Evolutionary conservation across 2,329 filamentous ascomycete species (phyloP).

Genomic region (Penicillium sp.): DNA sequence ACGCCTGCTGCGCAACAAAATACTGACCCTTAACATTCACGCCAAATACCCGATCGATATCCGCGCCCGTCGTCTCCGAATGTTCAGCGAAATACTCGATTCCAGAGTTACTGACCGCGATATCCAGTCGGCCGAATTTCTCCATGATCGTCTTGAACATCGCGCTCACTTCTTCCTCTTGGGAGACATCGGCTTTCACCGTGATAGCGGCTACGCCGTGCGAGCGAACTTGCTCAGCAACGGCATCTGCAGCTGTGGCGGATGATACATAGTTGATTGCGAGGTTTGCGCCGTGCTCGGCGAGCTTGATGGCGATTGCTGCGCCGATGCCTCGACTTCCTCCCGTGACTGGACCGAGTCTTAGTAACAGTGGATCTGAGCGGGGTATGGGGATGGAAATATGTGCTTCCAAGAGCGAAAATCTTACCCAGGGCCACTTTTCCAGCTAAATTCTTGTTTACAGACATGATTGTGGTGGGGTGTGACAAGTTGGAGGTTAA

Average conservation of each 20-base stretch:
- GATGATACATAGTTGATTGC: constrained; percentile 20
- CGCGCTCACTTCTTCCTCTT: constrained; percentile 12
- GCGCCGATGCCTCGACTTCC: constrained; percentile 25
- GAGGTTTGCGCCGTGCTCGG: constrained; percentile 17
- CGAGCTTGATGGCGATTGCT: constrained; percentile 20
- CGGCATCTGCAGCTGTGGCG: constrained; percentile 9
- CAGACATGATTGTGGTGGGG: constrained; percentile 10
- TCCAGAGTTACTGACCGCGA: constrained; percentile 23
- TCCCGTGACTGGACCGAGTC: constrained; percentile 16
- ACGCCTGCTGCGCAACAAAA: constrained; percentile 24
- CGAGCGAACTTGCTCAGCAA: constrained; percentile 11
- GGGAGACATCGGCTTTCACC: constrained; percentile 21
- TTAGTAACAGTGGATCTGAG: neutral
- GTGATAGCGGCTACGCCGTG: constrained; percentile 15
- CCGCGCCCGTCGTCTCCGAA: constrained; percentile 11
- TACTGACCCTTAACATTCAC: constrained; percentile 26
- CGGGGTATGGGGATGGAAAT: neutral
- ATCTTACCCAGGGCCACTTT: constrained; percentile 21
- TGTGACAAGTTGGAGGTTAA: neutral
- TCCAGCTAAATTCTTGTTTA: constrained; percentile 15
- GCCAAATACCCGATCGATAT: constrained; percentile 22
- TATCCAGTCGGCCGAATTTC: constrained; percentile 19
- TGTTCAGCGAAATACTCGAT: constrained; percentile 21
- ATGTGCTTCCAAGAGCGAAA: neutral
- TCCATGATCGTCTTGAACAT: constrained; percentile 17